These are phyloP conservation scores for Nymphaea thermarum DNA, from an alignment of 164 flowering plant genomes.

Conservation along the genomic window DNA sequence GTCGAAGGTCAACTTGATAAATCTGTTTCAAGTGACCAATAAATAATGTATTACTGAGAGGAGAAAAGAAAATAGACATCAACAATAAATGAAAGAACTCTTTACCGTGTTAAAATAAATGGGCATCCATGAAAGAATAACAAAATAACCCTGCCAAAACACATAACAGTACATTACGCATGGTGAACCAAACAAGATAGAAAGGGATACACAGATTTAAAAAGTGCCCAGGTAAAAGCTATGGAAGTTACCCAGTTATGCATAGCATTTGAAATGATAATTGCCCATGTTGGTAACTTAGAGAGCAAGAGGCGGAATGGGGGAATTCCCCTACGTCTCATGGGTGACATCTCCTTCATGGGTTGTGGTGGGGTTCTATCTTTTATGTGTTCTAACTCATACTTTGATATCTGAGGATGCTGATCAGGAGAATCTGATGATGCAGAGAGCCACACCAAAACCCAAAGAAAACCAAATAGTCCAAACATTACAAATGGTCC, in stretches of 20 bases:
- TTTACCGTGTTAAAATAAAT: slow-evolving; percentile 82
- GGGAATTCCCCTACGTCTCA: slow-evolving; percentile 39
- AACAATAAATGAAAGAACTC: neutral
- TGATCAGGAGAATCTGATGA: slow-evolving; percentile 61
- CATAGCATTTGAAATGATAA: slow-evolving; percentile 86
- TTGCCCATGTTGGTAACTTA: slow-evolving; percentile 78
- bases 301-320: slow-evolving; percentile 79
- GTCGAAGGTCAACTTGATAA: slow-evolving; percentile 80
- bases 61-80: neutral
- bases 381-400: slow-evolving; percentile 63
- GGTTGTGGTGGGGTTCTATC: neutral
- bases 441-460: slow-evolving; percentile 90
- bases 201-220: neutral
- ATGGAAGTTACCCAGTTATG: slow-evolving; percentile 80
- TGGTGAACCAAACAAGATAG: neutral
- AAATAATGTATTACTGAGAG: neutral
- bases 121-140: slow-evolving; percentile 97
- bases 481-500: slow-evolving; percentile 99
- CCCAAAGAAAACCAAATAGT: slow-evolving; percentile 89
- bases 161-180: neutral
- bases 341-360: slow-evolving; percentile 14
- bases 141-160: slow-evolving; percentile 73
- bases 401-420: slow-evolving; percentile 69
- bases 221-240: neutral
- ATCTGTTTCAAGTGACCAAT: slow-evolving; percentile 28